Base-by-base conservation (phyloP, 768 basidiomycete genomes). In the Boletus rubescentipes region DNA sequence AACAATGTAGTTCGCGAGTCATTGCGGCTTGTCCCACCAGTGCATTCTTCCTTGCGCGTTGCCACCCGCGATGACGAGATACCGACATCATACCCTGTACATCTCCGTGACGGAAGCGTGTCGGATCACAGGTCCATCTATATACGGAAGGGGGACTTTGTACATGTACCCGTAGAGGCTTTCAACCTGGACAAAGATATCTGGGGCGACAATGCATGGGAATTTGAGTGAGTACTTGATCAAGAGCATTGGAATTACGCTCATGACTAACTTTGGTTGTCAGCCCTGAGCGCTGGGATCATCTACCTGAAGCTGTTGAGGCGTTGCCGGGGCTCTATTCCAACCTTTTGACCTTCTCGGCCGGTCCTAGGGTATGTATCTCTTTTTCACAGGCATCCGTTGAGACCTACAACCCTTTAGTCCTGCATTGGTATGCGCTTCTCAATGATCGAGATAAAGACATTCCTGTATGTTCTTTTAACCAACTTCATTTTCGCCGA, bases 351-450 rank as follows among this genome's bases (percentile, higher is more conserved):
- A 83, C 85, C 0, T 93, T 93, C 64, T 92, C 90, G 12, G 84
- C 86, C 18, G 91, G 91, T 18, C 90, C 90, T 43, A 78, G 91
- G 45, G 91, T 89, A 67, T 53, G 89, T 76, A 10, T 38, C 7
- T 44, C 14, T 30, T 35, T 23, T 3, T 20, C 12, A 9, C 12
- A 29, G 21, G 29, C n/a, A 18, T 32, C 20, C 16, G 10, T 34
- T 6, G 51, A 44, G 4, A 63, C 45, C 15, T 5, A 15, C 8
- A 1, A 18, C n/a, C 16, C 5, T 35, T 54, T 47, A 93, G 91
- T 87, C 89, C 2, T 93, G 91, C 64, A 87, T 91, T 45, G 91
- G 91, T 3, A 77, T 88, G 73, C 82, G 85, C 21, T 91, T 93
- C 67, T 89, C 91, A 6, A 72, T 91, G 66, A 88, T 92, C 49